Conservation (phyloP, 805 yeast species). For the Blastobotrys parvus region DNA sequence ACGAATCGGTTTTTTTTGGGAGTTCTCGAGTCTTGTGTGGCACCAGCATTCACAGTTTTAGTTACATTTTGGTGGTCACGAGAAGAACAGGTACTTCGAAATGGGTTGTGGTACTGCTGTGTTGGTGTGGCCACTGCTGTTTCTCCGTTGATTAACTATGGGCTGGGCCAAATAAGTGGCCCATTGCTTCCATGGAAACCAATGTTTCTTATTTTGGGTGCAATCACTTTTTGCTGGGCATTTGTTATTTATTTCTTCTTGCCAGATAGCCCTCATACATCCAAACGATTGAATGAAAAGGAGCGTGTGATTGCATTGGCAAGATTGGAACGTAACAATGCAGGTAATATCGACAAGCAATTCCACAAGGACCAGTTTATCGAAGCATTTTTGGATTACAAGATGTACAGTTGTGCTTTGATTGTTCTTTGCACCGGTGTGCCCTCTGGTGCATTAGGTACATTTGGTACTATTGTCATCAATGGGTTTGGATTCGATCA, state of each 20-base stretch:
- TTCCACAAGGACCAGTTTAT: constrained; percentile 39
- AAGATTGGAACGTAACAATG: constrained; percentile 31
- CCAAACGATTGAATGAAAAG: constrained; percentile 36
- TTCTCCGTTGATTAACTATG: constrained; percentile 34
- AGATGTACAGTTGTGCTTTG: constrained; percentile 31
- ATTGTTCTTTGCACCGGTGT: constrained; percentile 26
- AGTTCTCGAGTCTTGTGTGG: constrained; percentile 9
- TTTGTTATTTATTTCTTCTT: constrained; percentile 32
- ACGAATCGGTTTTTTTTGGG: constrained; percentile 11
- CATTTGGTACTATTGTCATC: constrained; percentile 36
- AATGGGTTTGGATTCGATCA: constrained; percentile 30
- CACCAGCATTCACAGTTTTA: constrained; percentile 9
- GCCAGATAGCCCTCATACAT: constrained; percentile 48
- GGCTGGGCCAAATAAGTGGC: constrained; percentile 39
- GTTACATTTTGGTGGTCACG: constrained; percentile 6
- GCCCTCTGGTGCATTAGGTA: constrained; percentile 33
- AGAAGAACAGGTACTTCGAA: constrained; percentile 10
- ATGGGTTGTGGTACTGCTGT: constrained; percentile 10
- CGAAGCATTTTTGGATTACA: constrained; percentile 42
- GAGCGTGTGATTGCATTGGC: constrained; percentile 47
- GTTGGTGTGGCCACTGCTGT: constrained; percentile 32
- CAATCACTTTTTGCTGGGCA: constrained; percentile 35
- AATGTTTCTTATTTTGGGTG: constrained; percentile 43
- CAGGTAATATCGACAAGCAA: constrained; percentile 36
- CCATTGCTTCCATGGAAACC: constrained; percentile 38